A percentile compares a stretch with the other conserved stretches of the same genome.
phyloP scores from a whole-genome alignment of 208 protist genomes.

The Leishmania gerbilli region DNA sequence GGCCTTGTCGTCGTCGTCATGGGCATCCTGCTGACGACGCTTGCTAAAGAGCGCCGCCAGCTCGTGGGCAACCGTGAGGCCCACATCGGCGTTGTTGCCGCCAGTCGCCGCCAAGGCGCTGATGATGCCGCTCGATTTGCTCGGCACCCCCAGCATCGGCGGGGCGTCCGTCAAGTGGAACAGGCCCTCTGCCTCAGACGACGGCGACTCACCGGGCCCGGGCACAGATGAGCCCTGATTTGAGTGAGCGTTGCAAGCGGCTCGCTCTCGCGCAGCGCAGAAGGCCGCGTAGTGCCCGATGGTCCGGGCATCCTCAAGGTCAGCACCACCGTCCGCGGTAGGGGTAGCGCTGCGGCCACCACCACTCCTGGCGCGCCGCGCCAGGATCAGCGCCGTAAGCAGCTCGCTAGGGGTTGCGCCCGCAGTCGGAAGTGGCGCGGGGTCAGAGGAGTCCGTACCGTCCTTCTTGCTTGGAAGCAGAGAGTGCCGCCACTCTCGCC shows the following conservation, averaged over 20 bases:
- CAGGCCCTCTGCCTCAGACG: constrained; percentile 9
- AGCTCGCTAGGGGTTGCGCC: background rate
- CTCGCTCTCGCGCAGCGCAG: constrained; percentile 18
- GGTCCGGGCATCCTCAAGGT: constrained; percentile 2
- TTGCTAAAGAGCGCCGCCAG: constrained; percentile 35
- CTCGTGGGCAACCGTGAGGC: constrained; percentile 14
- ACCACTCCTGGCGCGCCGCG: background rate
- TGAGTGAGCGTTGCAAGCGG: background rate
- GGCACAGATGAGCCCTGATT: background rate
- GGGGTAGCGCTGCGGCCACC: background rate
- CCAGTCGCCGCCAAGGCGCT: background rate
- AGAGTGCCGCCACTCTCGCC: constrained; percentile 21
- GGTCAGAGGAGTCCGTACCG: background rate
- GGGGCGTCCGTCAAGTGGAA: constrained; percentile 20
- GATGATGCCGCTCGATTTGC: background rate
- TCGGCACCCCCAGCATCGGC: background rate
- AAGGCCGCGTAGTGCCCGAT: constrained; percentile 18
- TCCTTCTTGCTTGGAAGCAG: background rate
- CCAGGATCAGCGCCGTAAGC: background rate
- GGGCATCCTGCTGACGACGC: background rate
- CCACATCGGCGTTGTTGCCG: background rate
- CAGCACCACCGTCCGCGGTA: background rate
- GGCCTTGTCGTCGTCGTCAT: constrained; percentile 5
- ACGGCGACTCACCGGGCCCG: background rate
- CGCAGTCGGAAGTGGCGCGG: background rate